Conservation (phyloP, 164 flowering plant species). For the Brasenia schreberi region DNA sequence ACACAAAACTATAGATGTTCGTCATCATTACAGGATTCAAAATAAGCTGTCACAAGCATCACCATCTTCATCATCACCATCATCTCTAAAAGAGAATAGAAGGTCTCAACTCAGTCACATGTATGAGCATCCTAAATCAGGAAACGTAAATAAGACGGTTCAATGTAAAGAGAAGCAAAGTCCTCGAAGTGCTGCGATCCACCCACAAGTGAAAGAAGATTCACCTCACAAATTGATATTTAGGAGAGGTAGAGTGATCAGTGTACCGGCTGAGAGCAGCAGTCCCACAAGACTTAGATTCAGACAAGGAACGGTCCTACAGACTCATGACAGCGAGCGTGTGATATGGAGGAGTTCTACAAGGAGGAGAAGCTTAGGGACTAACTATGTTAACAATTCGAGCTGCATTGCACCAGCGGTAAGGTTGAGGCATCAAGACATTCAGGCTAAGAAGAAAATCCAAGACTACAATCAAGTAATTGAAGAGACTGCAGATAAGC, state of each 20-base stretch:
- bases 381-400: conserved; percentile 3
- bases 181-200: no score
- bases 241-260: conserved; percentile 4
- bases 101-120: no score
- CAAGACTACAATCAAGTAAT: conserved; percentile 37
- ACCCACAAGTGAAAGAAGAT: no score
- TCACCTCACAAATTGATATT: neutral
- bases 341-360: conserved; percentile 8
- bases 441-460: neutral
- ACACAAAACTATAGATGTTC: no score
- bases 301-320: conserved; percentile 6
- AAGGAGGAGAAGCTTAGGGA: conserved; percentile 11
- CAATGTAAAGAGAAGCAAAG: no score
- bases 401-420: conserved; percentile 21
- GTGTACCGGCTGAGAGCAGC: neutral
- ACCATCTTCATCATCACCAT: no score
- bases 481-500: conserved; percentile 51
- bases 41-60: no score
- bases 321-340: neutral
- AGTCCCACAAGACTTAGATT: conserved; percentile 10
- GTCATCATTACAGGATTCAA: no score
- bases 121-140: no score
- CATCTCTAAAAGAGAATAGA: no score
- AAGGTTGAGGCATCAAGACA: conserved; percentile 50
- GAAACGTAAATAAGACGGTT: no score